phyloP scores from a whole-genome alignment of 2,329 filamentous ascomycete species.

The Exophiala sp. region DNA sequence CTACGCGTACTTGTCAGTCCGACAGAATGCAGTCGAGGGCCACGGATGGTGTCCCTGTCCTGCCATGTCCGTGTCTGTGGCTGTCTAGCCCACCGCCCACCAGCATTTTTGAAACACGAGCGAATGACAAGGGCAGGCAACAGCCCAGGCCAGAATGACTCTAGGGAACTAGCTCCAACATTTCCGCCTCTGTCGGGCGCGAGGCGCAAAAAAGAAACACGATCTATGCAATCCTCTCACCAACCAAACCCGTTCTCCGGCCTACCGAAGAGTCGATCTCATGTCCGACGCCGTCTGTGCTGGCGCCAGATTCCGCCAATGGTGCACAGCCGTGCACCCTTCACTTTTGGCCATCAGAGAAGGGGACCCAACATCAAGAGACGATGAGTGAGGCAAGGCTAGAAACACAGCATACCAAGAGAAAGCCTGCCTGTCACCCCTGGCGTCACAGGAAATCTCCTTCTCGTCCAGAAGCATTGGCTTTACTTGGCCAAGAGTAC shows the following conservation, averaged over 20 bases:
- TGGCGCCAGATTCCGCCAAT: slow-evolving; percentile 21
- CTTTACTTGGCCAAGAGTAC: neutral
- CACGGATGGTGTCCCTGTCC: neutral
- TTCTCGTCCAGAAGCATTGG: slow-evolving; percentile 1
- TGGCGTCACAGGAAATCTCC: neutral
- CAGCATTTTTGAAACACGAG: slow-evolving; percentile 17
- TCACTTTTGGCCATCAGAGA: neutral
- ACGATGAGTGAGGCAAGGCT: neutral
- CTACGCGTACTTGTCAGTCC: slow-evolving; percentile 21
- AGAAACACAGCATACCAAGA: slow-evolving; percentile 15
- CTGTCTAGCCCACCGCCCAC: slow-evolving; percentile 9
- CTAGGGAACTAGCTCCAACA: slow-evolving; percentile 8
- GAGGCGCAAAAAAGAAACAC: slow-evolving; percentile 25
- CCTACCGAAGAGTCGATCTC: slow-evolving; percentile 22
- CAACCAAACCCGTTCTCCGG: slow-evolving; percentile 17
- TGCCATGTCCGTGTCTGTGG: slow-evolving; percentile 15
- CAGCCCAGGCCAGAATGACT: neutral
- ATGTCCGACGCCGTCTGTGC: slow-evolving; percentile 21
- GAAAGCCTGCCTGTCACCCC: no score
- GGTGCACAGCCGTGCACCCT: slow-evolving; percentile 2
- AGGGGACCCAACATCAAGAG: neutral
- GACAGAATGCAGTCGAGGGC: slow-evolving; percentile 10
- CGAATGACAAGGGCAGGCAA: slow-evolving; percentile 14
- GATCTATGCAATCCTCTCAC: slow-evolving; percentile 19
- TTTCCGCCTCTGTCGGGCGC: slow-evolving; percentile 16